Evolutionary conservation across 768 basidiomycete genomes (phyloP).

Genomic region (Phlegmacium glaucopus): DNA sequence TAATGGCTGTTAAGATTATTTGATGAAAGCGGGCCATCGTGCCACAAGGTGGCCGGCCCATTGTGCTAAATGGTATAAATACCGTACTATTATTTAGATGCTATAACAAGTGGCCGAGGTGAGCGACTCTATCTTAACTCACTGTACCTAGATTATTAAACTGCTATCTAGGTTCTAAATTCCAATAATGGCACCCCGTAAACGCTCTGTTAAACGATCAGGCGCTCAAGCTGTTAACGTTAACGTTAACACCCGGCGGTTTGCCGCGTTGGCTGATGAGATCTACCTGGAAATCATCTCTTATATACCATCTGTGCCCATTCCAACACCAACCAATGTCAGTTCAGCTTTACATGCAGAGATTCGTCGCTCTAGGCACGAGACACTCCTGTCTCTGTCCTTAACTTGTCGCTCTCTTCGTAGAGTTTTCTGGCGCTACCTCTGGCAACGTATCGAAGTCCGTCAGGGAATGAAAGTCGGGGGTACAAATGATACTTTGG

Average conservation of each 20-base stretch:
- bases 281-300: conserved; percentile 9
- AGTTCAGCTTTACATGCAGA: neutral
- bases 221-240: too few relatives aligned
- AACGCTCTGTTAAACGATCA: too few relatives aligned
- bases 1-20: too few relatives aligned
- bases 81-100: too few relatives aligned
- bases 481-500: neutral
- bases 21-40: too few relatives aligned
- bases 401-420: conserved; percentile 13
- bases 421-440: conserved; percentile 4
- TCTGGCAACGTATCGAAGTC: conserved; percentile 16
- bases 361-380: neutral
- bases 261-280: conserved; percentile 9
- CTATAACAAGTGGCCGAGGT: too few relatives aligned
- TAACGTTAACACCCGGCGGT: conserved; percentile 1
- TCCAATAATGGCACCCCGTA: too few relatives aligned
- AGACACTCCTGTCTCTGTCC: conserved; percentile 2
- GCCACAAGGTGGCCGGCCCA: too few relatives aligned
- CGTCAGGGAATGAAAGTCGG: conserved; percentile 1
- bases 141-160: too few relatives aligned
- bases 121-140: too few relatives aligned
- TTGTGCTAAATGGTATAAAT: too few relatives aligned
- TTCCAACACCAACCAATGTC: neutral
- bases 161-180: too few relatives aligned
- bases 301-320: neutral